phyloP scores from a whole-genome alignment of 2,329 filamentous ascomycete species.

The Fusarium sp. region DNA sequence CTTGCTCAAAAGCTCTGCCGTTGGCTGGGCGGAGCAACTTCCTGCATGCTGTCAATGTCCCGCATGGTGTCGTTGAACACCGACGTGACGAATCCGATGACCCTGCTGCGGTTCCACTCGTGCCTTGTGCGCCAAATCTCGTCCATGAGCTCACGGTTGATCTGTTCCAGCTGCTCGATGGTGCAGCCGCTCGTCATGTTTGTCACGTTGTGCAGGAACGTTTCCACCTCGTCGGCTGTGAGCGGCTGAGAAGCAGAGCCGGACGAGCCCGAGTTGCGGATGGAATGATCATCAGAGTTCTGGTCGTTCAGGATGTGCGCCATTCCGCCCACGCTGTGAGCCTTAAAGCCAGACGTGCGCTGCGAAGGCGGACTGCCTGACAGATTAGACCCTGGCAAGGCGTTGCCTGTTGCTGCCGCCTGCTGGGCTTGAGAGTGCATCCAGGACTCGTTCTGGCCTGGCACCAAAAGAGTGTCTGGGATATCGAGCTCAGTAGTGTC shows the following conservation, averaged over 20 bases:
- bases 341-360: conserved; percentile 48
- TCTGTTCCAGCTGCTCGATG: conserved; percentile 95
- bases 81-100: conserved; percentile 71
- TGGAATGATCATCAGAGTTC: conserved; percentile 49
- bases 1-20: conserved; percentile 30
- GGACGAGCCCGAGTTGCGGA: conserved; percentile 50
- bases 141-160: conserved; percentile 91
- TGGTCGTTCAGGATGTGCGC: conserved; percentile 57
- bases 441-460: conserved; percentile 66
- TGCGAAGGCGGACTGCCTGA: conserved; percentile 54
- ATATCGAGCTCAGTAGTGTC: conserved; percentile 56
- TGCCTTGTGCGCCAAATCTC: conserved; percentile 83
- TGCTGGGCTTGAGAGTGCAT: conserved; percentile 68
- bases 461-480: conserved; percentile 65
- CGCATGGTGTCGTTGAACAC: conserved; percentile 81
- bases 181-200: conserved; percentile 79
- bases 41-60: conserved; percentile 72
- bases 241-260: conserved; percentile 60
- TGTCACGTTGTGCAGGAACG: conserved; percentile 73
- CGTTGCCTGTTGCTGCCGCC: conserved; percentile 58
- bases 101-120: conserved; percentile 85
- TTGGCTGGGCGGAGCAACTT: conserved; percentile 59
- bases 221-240: conserved; percentile 63
- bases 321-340: conserved; percentile 43
- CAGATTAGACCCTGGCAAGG: conserved; percentile 40